These are phyloP conservation scores for Candida suzukii DNA, from an alignment of 805 yeast species.

Conservation along the genomic window DNA sequence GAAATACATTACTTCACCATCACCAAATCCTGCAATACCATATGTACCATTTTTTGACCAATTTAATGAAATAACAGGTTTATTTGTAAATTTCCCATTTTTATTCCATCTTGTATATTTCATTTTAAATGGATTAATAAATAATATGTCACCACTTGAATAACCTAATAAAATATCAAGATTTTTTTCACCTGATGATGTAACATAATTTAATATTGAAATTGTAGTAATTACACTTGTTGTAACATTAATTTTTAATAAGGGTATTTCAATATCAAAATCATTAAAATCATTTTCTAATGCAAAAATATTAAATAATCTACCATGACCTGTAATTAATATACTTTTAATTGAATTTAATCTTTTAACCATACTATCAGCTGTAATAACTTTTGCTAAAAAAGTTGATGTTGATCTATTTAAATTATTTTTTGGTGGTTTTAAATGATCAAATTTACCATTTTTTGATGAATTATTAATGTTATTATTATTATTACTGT, in stretches of 20 bases:
- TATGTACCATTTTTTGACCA: slow-evolving; percentile 43
- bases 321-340: slow-evolving; percentile 40
- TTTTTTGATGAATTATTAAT: too few species aligned
- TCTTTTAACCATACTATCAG: slow-evolving; percentile 24
- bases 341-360: slow-evolving; percentile 22
- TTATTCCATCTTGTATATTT: slow-evolving; percentile 48
- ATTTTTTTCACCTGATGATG: slow-evolving; percentile 22
- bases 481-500: too few species aligned
- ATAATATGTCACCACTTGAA: slow-evolving; percentile 58
- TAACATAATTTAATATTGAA: slow-evolving; percentile 21
- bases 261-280: slow-evolving; percentile 36
- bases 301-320: slow-evolving; percentile 39
- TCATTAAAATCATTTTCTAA: slow-evolving; percentile 29
- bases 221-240: slow-evolving; percentile 33
- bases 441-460: slow-evolving; percentile 15
- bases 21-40: slow-evolving; percentile 52
- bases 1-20: slow-evolving; percentile 52
- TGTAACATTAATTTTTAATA: slow-evolving; percentile 35
- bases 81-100: slow-evolving; percentile 33
- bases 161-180: slow-evolving; percentile 56
- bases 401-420: slow-evolving; percentile 27
- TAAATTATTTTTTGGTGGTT: slow-evolving; percentile 23
- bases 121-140: slow-evolving; percentile 47
- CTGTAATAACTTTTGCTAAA: slow-evolving; percentile 24
- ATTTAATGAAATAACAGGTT: slow-evolving; percentile 35